Conservation (phyloP, 2,329 filamentous ascomycete genomes). For the Cercospora janseana region DNA sequence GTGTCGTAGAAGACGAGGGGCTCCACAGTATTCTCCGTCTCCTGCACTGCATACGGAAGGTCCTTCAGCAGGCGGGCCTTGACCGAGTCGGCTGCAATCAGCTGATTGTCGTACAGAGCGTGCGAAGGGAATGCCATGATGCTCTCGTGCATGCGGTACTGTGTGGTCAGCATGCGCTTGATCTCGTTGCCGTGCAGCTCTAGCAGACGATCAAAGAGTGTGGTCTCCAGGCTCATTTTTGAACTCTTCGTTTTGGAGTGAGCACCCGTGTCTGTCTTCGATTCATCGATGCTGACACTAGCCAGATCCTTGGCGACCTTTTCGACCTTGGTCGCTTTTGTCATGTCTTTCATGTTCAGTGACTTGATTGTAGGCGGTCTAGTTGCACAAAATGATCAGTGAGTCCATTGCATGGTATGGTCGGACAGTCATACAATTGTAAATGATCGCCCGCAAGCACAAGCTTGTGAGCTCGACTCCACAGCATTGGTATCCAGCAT, state of each 20-base stretch:
- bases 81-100: constrained; percentile 78
- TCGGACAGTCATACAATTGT: constrained; percentile 56
- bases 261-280: constrained; percentile 32
- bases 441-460: constrained; percentile 92
- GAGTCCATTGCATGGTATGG: constrained; percentile 47
- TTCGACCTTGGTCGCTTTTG: constrained; percentile 30
- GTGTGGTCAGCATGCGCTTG: constrained; percentile 92
- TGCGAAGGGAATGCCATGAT: constrained; percentile 95
- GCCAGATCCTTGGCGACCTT: constrained; percentile 13
- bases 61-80: constrained; percentile 71
- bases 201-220: constrained; percentile 86
- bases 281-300: constrained; percentile 5
- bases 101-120: constrained; percentile 77
- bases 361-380: constrained; percentile 80
- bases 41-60: constrained; percentile 71
- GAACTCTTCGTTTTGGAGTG: constrained; percentile 37
- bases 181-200: constrained; percentile 75
- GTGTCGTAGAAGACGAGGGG: constrained; percentile 94
- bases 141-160: constrained; percentile 95
- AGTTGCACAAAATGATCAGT: neutral
- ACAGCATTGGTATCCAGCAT: constrained; percentile 86
- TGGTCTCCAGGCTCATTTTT: constrained; percentile 65
- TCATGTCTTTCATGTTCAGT: constrained; percentile 45
- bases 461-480: constrained; percentile 67
- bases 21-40: constrained; percentile 82